Conservation (phyloP, 192 early-diverging fungal genomes). For the Rhizophlyctis rosea region DNA sequence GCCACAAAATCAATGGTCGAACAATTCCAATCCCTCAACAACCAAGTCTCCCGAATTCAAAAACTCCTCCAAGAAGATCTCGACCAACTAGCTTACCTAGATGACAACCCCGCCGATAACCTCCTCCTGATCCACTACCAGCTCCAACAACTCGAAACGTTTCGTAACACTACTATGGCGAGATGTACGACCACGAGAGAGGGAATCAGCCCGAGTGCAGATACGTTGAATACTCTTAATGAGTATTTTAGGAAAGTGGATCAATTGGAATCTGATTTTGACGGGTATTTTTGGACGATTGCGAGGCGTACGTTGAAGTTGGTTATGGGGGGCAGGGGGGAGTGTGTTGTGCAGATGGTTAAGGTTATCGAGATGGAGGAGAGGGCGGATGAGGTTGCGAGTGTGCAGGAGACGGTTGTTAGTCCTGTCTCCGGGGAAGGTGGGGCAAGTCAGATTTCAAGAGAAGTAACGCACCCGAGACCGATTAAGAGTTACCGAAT, state of each 20-base stretch:
- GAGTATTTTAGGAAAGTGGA: constrained; percentile 86
- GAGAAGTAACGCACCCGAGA: constrained; percentile 21
- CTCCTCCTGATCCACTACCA: constrained; percentile 86
- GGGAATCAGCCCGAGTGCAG: too few relatives aligned
- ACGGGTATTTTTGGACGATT: constrained; percentile 82
- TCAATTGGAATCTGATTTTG: constrained; percentile 76
- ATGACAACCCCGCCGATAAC: constrained; percentile 65
- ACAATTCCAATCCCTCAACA: constrained; percentile 83
- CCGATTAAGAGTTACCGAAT: constrained; percentile 70
- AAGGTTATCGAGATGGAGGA: constrained; percentile 97
- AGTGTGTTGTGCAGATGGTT: constrained; percentile 79
- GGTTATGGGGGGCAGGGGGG: constrained; percentile 62
- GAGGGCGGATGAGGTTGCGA: constrained; percentile 73
- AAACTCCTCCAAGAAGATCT: constrained; percentile 67
- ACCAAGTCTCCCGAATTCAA: constrained; percentile 70
- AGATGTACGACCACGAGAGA: constrained; percentile 48
- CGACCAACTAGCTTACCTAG: constrained; percentile 41
- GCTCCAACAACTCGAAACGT: constrained; percentile 76
- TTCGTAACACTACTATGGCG: constrained; percentile 83
- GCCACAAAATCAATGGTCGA: constrained; percentile 81
- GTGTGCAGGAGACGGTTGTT: constrained; percentile 34
- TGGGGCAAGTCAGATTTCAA: too few relatives aligned
- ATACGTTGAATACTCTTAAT: constrained; percentile 80
- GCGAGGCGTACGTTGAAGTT: constrained; percentile 77
- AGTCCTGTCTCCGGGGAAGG: too few relatives aligned